phyloP scores from a whole-genome alignment of 164 flowering plant genomes.

The Stephania cephalantha region DNA sequence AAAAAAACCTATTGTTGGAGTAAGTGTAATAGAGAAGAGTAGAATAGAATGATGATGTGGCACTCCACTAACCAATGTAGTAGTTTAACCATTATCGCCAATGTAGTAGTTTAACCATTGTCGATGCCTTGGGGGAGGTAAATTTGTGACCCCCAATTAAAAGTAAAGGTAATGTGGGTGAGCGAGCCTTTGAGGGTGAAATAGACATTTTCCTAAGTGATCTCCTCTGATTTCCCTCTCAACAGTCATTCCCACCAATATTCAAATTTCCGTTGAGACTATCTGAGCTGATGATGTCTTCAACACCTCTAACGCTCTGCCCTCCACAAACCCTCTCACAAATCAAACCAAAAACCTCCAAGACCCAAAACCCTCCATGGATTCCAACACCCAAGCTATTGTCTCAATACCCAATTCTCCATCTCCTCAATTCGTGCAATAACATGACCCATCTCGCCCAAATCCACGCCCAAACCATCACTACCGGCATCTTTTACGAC shows the following conservation, averaged over 20 bases:
- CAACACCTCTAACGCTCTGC: neutral
- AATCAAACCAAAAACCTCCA: neutral
- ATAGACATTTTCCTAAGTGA: too few species aligned
- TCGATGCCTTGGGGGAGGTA: too few species aligned
- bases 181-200: neutral
- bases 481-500: slow-evolving; percentile 19
- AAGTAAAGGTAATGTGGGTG: too few species aligned
- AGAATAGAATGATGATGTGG: too few species aligned
- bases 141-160: too few species aligned
- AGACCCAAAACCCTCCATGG: slow-evolving; percentile 19
- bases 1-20: too few species aligned
- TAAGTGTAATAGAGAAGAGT: too few species aligned
- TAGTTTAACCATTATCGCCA: too few species aligned
- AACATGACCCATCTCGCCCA: slow-evolving; percentile 24
- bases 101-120: too few species aligned
- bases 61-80: too few species aligned
- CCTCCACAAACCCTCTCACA: slow-evolving; percentile 3
- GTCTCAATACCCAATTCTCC: slow-evolving; percentile 22
- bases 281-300: too few species aligned
- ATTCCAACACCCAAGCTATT: slow-evolving; percentile 21
- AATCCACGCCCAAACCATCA: slow-evolving; percentile 33
- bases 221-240: neutral
- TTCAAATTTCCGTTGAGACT: neutral
- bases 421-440: slow-evolving; percentile 25
- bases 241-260: neutral